Base-by-base conservation (phyloP, 2,329 filamentous ascomycete genomes). In the Talaromyces pinophilus region DNA sequence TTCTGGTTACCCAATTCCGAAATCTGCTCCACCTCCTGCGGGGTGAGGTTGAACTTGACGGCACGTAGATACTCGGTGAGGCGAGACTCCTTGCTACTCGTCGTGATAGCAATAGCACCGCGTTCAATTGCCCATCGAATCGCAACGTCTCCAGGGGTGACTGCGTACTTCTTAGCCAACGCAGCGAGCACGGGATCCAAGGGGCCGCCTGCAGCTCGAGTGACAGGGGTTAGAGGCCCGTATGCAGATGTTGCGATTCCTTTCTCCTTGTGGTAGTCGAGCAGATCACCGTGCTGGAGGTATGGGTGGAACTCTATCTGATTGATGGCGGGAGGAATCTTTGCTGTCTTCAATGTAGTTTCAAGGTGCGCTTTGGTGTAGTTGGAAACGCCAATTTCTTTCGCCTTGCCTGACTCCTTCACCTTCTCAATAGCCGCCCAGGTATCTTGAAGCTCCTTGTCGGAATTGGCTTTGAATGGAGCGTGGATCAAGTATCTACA, bases 81-180 rank as follows among this genome's bases (percentile, higher is more conserved):
- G 17, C 87, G 79, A 68, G 85, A 81, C 75, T 88, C 86, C 72
- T 88, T 89, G 59, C 81, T 78, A 66, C 83, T 87, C 2, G 87
- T 89, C 5, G 86, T 88, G 66, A 90, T 83, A 0, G 84, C 77
- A 17, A 88, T 81, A 65, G 85, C 75, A 28, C 86, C 86, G 71
- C 87, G 85, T 69, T 89, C 86, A 61, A 89, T 82, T 59, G 82
- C 84, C 86, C 86, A 90, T 62, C 87, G 77, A 64, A 89, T 72
- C 61, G 82, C 76, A 63, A 89, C 83, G 74, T 89, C 86, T 1
- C 81, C 83, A 59, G 85, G 82, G 62, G 74, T 82, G 54, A 88
- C 87, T 0, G 81, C 85, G 72, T 89, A 89, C 75, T 89, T 89
- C 72, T 84, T 84, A n/a, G 84, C 81, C 66, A 89, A 72, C 1